Conservation (phyloP, 495 filamentous ascomycete genomes). For the Penicillium cinerascens region DNA sequence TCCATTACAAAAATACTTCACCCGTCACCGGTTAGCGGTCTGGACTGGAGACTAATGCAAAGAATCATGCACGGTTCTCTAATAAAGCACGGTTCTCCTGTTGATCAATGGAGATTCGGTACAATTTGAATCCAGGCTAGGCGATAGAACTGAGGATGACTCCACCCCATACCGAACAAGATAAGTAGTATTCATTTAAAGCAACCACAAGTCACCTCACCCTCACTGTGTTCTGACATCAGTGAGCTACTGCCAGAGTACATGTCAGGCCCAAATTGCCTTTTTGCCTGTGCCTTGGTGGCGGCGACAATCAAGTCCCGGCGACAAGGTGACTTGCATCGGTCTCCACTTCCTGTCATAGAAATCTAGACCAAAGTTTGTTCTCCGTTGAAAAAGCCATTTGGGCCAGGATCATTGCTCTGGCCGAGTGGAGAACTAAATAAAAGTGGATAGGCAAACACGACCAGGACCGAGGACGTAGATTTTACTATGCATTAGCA, state of each 20-base stretch:
- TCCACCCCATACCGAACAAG: neutral
- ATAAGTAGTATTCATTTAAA: neutral
- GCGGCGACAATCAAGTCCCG: conserved; percentile 1
- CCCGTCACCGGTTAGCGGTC: neutral
- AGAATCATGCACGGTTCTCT: no score
- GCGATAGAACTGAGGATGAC: neutral
- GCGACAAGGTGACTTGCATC: conserved; percentile 8
- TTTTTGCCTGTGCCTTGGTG: conserved; percentile 8
- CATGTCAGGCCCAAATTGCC: neutral
- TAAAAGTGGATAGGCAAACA: neutral
- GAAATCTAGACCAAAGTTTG: neutral
- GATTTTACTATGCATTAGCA: neutral
- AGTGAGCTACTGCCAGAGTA: neutral
- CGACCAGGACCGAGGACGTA: neutral
- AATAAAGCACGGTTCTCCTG: conserved; percentile 8
- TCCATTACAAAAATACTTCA: conserved; percentile 7
- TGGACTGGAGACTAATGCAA: conserved; percentile 6
- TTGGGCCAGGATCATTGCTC: neutral
- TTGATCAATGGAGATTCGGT: conserved; percentile 1
- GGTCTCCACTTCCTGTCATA: conserved; percentile 2
- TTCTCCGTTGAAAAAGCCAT: neutral
- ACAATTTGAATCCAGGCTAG: neutral
- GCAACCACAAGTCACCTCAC: neutral
- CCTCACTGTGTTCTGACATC: neutral
- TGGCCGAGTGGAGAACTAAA: neutral